Evolutionary conservation across 2,329 filamentous ascomycete species (phyloP).

Genomic region (Ustulina deusta): DNA sequence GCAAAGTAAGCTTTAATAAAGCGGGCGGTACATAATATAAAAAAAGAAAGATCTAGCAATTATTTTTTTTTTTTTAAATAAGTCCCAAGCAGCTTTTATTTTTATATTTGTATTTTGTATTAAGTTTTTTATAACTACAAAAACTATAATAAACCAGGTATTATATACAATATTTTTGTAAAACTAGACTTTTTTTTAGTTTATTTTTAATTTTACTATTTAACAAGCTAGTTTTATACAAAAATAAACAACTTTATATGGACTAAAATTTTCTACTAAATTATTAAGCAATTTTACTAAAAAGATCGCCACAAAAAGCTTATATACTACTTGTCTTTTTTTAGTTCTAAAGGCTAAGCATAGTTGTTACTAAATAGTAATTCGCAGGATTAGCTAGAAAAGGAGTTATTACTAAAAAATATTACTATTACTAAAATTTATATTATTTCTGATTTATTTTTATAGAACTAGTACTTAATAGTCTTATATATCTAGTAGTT

Average conservation of each 20-base stretch:
- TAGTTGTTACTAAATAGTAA: constrained; percentile 63
- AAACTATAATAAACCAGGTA: constrained; percentile 50
- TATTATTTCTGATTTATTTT: no score
- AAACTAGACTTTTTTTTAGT: constrained; percentile 9
- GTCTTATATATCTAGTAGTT: no score
- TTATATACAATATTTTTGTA: not conserved
- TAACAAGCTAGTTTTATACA: constrained; percentile 67
- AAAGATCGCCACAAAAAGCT: constrained; percentile 65
- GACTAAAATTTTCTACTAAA: constrained; percentile 41
- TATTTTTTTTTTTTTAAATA: constrained; percentile 54
- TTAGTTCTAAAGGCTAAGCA: constrained; percentile 55
- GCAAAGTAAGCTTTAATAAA: constrained; percentile 54
- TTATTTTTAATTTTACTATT: constrained; percentile 67
- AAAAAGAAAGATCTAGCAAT: constrained; percentile 57
- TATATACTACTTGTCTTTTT: constrained; percentile 64
- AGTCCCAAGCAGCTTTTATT: constrained; percentile 55
- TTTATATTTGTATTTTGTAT: constrained; percentile 49
- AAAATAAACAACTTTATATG: constrained; percentile 56
- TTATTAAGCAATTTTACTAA: constrained; percentile 62
- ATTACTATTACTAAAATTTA: no score
- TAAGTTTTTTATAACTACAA: constrained; percentile 45
- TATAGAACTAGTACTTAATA: no score
- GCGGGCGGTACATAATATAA: constrained; percentile 51
- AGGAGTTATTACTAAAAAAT: no score
- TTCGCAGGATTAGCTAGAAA: no score